Percentiles rank a stretch among this genome's conserved stretches.
Evolutionary conservation across 1,139 yeast species (phyloP).

Genomic region (Yamadazyma atlantica): DNA sequence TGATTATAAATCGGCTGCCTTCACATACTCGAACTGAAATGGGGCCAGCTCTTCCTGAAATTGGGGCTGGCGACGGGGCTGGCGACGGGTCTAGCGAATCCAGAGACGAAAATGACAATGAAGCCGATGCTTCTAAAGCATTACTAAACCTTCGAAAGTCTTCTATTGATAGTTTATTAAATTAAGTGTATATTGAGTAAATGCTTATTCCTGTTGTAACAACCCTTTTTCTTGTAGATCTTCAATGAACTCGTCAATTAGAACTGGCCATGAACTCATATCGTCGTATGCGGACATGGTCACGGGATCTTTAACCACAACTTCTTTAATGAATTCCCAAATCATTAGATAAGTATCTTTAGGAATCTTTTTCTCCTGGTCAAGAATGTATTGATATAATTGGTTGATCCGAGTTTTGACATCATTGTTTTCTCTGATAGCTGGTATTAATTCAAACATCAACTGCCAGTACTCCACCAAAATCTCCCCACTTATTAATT

Average conservation of each 20-base stretch:
- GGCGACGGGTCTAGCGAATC: conserved; percentile 2
- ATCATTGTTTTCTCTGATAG: conserved; percentile 8
- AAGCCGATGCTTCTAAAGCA: conserved; percentile 40
- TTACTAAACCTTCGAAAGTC: conserved; percentile 46
- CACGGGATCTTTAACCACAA: conserved; percentile 47
- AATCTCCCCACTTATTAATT: conserved; percentile 57
- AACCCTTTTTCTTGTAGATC: conserved; percentile 37
- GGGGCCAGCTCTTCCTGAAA: background rate
- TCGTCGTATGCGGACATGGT: conserved; percentile 61
- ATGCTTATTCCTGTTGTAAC: background rate
- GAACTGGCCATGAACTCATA: conserved; percentile 87
- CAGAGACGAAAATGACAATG: conserved; percentile 8
- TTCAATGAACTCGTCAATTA: conserved; percentile 82
- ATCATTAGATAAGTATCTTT: conserved; percentile 88
- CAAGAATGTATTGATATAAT: conserved; percentile 52
- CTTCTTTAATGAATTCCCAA: conserved; percentile 60
- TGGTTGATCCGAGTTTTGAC: conserved; percentile 32
- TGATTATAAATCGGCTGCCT: conserved; percentile 14
- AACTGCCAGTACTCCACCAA: conserved; percentile 81
- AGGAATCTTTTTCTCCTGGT: conserved; percentile 42
- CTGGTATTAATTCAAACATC: conserved; percentile 39
- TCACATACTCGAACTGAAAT: background rate
- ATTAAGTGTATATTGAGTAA: conserved; percentile 18
- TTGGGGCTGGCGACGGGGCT: too few species aligned
- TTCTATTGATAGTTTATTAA: conserved; percentile 41